phyloP scores from a whole-genome alignment of 495 filamentous ascomycete genomes.

The Hypoxylon lienhwacheense region DNA sequence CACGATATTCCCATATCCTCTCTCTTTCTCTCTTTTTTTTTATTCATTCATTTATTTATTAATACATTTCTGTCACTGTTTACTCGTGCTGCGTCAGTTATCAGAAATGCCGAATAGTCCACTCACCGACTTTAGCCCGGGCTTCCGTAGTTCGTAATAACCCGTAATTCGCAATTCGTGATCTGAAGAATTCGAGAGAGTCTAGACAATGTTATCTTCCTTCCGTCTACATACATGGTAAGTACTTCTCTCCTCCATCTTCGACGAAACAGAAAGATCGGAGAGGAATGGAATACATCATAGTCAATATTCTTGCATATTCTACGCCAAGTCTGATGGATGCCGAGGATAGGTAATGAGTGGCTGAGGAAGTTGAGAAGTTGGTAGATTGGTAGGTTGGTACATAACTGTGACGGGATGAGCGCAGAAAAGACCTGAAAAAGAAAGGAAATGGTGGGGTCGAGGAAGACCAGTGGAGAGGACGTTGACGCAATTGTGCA shows the following conservation, averaged over 20 bases:
- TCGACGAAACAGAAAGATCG: too few species aligned
- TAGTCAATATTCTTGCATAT: conserved; percentile 18
- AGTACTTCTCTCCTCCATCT: neutral
- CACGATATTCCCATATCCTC: conserved; percentile 28
- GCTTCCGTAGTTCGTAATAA: neutral
- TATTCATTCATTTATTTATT: neutral
- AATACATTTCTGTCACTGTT: neutral
- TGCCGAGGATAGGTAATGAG: neutral
- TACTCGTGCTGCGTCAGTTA: conserved; percentile 9
- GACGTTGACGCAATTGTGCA: conserved; percentile 34
- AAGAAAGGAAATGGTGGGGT: conserved; percentile 28
- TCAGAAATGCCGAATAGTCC: conserved; percentile 22
- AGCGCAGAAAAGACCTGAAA: conserved; percentile 21
- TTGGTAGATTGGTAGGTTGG: conserved; percentile 20
- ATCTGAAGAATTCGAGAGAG: too few species aligned
- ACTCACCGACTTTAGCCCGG: conserved; percentile 18
- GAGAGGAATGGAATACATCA: conserved; percentile 33
- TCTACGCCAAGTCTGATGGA: conserved; percentile 20
- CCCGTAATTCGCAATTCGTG: too few species aligned
- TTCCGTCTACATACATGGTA: too few species aligned
- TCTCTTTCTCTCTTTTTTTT: too few species aligned
- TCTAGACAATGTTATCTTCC: too few species aligned
- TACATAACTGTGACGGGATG: too few species aligned
- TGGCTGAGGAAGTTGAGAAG: conserved; percentile 13
- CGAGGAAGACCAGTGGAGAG: conserved; percentile 31